Evolutionary conservation across 2,329 filamentous ascomycete species (phyloP).

Genomic region (Phyllosticta citrichinensis): DNA sequence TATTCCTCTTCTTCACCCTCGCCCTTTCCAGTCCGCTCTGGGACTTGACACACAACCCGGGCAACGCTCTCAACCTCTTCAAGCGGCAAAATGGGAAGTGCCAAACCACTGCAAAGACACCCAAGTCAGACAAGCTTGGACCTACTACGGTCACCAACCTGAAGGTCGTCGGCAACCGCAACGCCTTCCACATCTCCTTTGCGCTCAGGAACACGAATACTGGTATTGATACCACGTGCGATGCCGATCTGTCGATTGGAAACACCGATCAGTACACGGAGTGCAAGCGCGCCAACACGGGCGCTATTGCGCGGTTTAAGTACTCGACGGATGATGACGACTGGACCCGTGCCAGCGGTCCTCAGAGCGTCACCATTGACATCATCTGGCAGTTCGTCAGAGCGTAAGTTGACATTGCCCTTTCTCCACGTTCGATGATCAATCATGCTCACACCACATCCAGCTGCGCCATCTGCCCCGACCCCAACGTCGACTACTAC

Average conservation of each 20-base stretch:
- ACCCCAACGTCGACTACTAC: neutral
- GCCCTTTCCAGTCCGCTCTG: neutral
- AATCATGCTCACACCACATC: neutral
- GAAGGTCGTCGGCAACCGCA: neutral
- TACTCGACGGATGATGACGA: neutral
- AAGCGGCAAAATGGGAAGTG: neutral
- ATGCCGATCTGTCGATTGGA: neutral
- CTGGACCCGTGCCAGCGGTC: neutral
- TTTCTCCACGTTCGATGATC: neutral
- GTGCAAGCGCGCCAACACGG: neutral
- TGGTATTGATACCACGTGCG: neutral
- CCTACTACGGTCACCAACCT: neutral
- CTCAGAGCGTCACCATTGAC: neutral
- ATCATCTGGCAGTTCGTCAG: neutral
- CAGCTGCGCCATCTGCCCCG: neutral
- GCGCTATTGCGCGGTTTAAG: neutral
- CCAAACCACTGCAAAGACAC: neutral
- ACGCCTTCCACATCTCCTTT: neutral
- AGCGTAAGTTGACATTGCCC: neutral
- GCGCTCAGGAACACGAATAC: neutral
- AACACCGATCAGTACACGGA: neutral
- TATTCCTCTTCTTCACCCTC: neutral
- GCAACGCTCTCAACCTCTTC: neutral
- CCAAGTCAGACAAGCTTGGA: neutral
- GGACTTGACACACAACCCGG: neutral